Evolutionary conservation across 805 yeast genomes (phyloP), one percentile per base, ranked within the genome.

Genomic region (Barnettozyma salicaria): DNA sequence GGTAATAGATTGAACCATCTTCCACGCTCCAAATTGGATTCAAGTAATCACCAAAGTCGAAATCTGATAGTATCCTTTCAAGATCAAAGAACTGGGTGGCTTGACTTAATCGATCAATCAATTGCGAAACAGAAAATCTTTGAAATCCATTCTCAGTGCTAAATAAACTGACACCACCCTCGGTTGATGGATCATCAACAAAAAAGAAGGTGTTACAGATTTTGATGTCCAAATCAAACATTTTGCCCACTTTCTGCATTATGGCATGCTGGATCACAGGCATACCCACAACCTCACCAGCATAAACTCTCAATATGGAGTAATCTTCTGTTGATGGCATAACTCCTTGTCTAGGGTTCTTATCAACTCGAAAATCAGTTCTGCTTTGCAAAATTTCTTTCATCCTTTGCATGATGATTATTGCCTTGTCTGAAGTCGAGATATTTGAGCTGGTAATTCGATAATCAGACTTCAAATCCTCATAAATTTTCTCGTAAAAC

Each of bases 301-400:
- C 39, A 20, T 39, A 39, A 11, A 35, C 39, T 18, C 42, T 32
- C 4, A 39, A 19, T 8, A 39, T 30, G 18, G 42, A 39, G 22
- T 39, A 32, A 20, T 39, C 42, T 14, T 37, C 40, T 16, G 40
- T 27, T 9, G 40, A 37, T 11, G 40, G 40, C 40, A 37, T 37
- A 21, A 37, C 32, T 32, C 32, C 40, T 14, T 27, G 16, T 13
- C 36, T 31, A 19, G 32, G 32, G 19, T 37, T 37, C 23, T 32
- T 37, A 23, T 37, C 34, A 7, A 18, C 20, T 20, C 36, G 20
- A 25, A 31, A 37, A 23, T 37, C 40, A 3, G 40, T 37, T 22
- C 14, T 32, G 4, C 28, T 21, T 20, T 10, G 12, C 17, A 16
- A 30, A 3, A 32, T 11, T 7, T 17, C 11, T 10, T 19, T 32